These are phyloP conservation scores for Arthroderma uncinatum DNA, from an alignment of 2,329 filamentous ascomycete species.

Conservation along the genomic window DNA sequence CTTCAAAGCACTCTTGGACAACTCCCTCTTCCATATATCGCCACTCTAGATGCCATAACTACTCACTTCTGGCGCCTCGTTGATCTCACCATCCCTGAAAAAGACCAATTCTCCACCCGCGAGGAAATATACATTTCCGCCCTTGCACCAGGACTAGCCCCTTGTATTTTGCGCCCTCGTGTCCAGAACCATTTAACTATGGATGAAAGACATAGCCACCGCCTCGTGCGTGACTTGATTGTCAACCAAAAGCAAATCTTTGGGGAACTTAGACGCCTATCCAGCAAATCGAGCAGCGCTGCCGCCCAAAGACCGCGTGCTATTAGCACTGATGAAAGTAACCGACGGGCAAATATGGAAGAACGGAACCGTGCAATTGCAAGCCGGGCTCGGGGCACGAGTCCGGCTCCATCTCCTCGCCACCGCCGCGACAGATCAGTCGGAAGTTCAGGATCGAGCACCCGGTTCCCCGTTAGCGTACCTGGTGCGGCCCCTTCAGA, in stretches of 20 bases:
- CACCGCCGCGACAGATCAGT: constrained; percentile 75
- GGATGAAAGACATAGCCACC: constrained; percentile 87
- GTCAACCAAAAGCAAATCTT: constrained; percentile 92
- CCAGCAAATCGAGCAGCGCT: constrained; percentile 23
- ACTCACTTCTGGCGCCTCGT: constrained; percentile 96
- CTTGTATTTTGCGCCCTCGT: constrained; percentile 79
- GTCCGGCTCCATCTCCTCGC: constrained; percentile 44
- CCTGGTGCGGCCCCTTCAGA: constrained; percentile 42
- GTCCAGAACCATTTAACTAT: constrained; percentile 82
- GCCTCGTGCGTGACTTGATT: constrained; percentile 83
- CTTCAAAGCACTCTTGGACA: constrained; percentile 93
- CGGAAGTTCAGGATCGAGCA: constrained; percentile 47
- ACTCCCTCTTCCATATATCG: constrained; percentile 90
- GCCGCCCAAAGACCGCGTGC: constrained; percentile 58
- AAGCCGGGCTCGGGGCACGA: constrained; percentile 60
- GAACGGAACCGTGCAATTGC: constrained; percentile 73
- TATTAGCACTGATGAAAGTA: constrained; percentile 90
- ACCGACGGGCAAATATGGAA: constrained; percentile 86
- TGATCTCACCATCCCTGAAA: constrained; percentile 90
- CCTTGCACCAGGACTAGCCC: constrained; percentile 64
- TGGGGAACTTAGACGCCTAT: constrained; percentile 75
- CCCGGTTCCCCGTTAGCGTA: constrained; percentile 72
- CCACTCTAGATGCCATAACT: constrained; percentile 94
- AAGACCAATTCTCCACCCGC: constrained; percentile 74
- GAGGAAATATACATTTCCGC: constrained; percentile 72